These are phyloP conservation scores for Stagonosporopsis cucurbitacearum DNA, from an alignment of 2,329 filamentous ascomycete genomes.

Conservation along the genomic window DNA sequence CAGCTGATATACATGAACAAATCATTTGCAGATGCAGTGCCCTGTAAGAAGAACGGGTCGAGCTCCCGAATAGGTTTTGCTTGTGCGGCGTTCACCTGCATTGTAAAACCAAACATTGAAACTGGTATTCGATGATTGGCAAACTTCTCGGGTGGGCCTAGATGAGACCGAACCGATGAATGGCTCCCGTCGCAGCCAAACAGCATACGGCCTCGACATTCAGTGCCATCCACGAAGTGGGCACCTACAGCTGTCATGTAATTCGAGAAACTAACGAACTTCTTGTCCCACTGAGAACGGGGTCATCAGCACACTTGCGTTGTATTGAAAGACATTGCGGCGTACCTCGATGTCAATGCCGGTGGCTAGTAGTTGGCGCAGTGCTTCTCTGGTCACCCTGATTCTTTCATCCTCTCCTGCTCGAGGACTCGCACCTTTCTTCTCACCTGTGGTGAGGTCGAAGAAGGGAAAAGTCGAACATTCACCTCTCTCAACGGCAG, in stretches of 20 bases:
- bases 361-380: conserved; percentile 16
- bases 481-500: conserved; percentile 18
- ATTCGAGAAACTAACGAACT: conserved; percentile 5
- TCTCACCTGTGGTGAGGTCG: conserved; percentile 20
- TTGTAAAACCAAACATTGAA: conserved; percentile 18
- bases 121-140: conserved; percentile 13
- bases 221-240: conserved; percentile 20
- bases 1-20: conserved; percentile 15
- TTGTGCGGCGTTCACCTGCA: conserved; percentile 13
- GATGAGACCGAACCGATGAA: conserved; percentile 5
- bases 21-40: conserved; percentile 11
- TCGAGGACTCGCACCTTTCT: conserved; percentile 6
- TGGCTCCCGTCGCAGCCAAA: conserved; percentile 22
- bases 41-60: conserved; percentile 25
- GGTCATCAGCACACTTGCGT: background rate
- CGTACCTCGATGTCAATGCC: conserved; percentile 15
- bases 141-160: background rate
- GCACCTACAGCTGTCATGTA: conserved; percentile 2
- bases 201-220: conserved; percentile 10
- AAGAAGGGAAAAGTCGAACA: conserved; percentile 21
- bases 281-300: conserved; percentile 15
- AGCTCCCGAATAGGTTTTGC: conserved; percentile 16
- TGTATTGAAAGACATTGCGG: background rate
- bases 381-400: conserved; percentile 16
- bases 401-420: conserved; percentile 12